Evolutionary conservation across 1,284 basidiomycete genomes (phyloP).

Genomic region (Rhodotorula sp.): DNA sequence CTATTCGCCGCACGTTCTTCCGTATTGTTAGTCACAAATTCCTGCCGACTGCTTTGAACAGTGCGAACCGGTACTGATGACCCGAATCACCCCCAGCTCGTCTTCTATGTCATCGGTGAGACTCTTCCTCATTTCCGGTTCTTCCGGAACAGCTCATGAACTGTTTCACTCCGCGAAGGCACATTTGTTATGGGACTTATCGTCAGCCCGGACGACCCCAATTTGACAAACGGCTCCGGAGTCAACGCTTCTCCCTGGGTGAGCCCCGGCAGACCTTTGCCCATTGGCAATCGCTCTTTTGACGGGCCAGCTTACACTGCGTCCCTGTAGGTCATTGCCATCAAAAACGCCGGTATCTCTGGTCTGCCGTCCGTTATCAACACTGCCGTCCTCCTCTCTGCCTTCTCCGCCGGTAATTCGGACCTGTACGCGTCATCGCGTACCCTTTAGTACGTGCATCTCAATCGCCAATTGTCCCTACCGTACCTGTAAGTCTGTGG

Average conservation of each 20-base stretch:
- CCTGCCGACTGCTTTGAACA: too few species aligned
- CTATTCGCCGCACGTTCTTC: constrained; percentile 73
- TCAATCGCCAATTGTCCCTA: not conserved
- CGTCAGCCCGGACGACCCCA: constrained; percentile 67
- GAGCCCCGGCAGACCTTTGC: not conserved
- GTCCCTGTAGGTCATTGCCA: constrained; percentile 59
- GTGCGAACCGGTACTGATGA: too few species aligned
- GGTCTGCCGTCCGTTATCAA: constrained; percentile 67
- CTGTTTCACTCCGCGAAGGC: constrained; percentile 43
- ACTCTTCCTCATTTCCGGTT: not conserved
- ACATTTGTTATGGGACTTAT: constrained; percentile 64
- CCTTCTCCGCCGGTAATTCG: constrained; percentile 77
- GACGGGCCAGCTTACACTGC: not conserved
- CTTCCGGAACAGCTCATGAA: constrained; percentile 17
- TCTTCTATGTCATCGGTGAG: constrained; percentile 43
- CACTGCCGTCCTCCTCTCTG: constrained; percentile 64
- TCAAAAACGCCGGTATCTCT: constrained; percentile 48
- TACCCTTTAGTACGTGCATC: constrained; percentile 60
- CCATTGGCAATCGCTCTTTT: too few species aligned
- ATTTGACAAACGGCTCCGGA: constrained; percentile 59
- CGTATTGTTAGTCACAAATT: constrained; percentile 32
- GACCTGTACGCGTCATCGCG: constrained; percentile 77
- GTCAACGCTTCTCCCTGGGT: constrained; percentile 68
- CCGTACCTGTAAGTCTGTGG: too few species aligned
- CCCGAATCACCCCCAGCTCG: constrained; percentile 15